Base-by-base conservation (phyloP, 352 stramenopile genomes). In the Globisporangium yorkense region DNA sequence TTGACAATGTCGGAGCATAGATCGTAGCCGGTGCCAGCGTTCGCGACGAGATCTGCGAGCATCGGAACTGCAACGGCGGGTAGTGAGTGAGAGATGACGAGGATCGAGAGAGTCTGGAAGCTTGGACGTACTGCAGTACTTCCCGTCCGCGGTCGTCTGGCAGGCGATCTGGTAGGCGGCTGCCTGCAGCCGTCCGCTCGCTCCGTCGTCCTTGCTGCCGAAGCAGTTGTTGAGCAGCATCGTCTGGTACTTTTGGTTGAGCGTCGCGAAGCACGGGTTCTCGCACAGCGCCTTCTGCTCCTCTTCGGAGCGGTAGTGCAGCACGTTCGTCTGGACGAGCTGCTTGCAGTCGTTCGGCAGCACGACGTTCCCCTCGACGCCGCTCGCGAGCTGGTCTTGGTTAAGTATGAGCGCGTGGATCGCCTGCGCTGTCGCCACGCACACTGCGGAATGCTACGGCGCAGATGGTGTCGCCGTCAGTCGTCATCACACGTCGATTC, bases 221-320 rank as follows among this genome's bases (percentile, higher is more conserved):
- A 85, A 92, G 65, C 81, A 92, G 53, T 88, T 51, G 51, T 88
- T 88, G 35, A 76, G 70, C 37, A 92, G 65, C 50, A 93, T 46
- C 7, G 56, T 68, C 24, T 80, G 78, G 67, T 90, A 90, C 63
- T 90, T 93, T 16, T 45, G 39, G 31, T 70, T 84, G 39, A 88
- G 48, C 18, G 55, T 74, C 12, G 59, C 21, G 57, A 75, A 93
- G 60, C 81, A 93, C 37, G 67, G 61, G 59, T 92, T 91, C 16
- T 62, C 64, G 61, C 84, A 92, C 2, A 92, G 54, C 0, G 66
- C 62, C 40, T 77, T 65, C 54, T 93, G 84, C 2, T 70, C 74
- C 24, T 84, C 68, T n/a, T 91, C 76, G 5, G 51, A 72, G 52
- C 74, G 74, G 31, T 64, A 62, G 45, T 67, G 57, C 61, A 91